Conservation (phyloP, 2,329 filamentous ascomycete genomes). For the Aspergillus candidus region DNA sequence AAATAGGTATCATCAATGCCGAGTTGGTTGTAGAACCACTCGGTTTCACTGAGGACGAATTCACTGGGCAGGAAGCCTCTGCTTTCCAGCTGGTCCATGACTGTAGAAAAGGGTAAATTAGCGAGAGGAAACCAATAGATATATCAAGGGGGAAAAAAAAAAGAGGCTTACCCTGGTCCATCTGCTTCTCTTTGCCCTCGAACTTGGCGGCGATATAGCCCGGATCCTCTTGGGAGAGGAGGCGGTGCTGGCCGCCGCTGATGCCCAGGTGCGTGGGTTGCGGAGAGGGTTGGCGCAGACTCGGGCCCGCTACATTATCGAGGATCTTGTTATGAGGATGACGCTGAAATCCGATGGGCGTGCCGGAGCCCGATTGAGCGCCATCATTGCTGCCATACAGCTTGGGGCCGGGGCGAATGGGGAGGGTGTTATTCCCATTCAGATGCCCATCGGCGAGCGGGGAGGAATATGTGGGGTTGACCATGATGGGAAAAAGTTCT, state of each 20-base stretch:
- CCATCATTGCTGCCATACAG: conserved; percentile 29
- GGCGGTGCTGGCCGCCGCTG: conserved; percentile 55
- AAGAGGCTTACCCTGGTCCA: conserved; percentile 63
- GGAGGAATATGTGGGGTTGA: conserved; percentile 24
- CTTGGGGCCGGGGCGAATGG: conserved; percentile 26
- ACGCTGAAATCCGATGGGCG: conserved; percentile 39
- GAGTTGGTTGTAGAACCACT: conserved; percentile 96
- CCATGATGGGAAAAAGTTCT: conserved; percentile 18
- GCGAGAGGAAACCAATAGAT: not conserved
- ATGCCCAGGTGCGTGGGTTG: conserved; percentile 81
- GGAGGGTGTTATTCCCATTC: conserved; percentile 24
- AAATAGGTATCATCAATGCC: conserved; percentile 99
- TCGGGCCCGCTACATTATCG: conserved; percentile 48
- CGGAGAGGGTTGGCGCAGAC: conserved; percentile 68
- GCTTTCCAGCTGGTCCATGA: conserved; percentile 71
- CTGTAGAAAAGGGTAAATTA: conserved; percentile 38
- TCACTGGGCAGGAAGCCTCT: conserved; percentile 80
- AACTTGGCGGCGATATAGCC: conserved; percentile 95
- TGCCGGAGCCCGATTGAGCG: conserved; percentile 32
- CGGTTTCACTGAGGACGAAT: conserved; percentile 77
- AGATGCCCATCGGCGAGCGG: conserved; percentile 20
- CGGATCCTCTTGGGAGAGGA: conserved; percentile 80
- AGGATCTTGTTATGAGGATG: conserved; percentile 52
- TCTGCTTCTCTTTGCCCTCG: conserved; percentile 85
- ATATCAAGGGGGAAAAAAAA: conserved; percentile 4